These are phyloP conservation scores for Barnettozyma wickerhamii DNA, from an alignment of 805 yeast genomes.

Conservation along the genomic window DNA sequence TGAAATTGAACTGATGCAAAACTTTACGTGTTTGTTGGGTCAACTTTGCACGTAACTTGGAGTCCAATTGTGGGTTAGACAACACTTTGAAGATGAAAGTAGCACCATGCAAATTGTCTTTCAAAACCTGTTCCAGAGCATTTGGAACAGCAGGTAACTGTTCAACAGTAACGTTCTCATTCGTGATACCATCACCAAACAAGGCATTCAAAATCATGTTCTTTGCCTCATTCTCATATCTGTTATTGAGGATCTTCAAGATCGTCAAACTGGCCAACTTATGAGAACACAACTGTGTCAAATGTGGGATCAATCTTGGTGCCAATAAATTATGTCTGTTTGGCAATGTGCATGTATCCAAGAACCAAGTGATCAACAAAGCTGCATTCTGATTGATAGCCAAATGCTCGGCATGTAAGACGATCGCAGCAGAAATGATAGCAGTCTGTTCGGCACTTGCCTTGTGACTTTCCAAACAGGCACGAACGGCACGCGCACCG, in stretches of 20 bases:
- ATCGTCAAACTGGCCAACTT: constrained; percentile 83
- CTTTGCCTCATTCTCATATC: constrained; percentile 61
- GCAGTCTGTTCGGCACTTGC: constrained; percentile 64
- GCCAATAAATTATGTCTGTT: constrained; percentile 65
- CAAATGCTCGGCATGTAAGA: constrained; percentile 71
- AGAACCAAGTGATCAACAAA: constrained; percentile 85
- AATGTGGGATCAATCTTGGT: constrained; percentile 53
- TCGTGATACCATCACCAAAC: constrained; percentile 46
- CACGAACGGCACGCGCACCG: constrained; percentile 93
- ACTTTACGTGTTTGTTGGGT: constrained; percentile 58
- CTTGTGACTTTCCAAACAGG: constrained; percentile 79
- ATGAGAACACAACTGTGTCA: constrained; percentile 65
- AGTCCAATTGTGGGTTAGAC: constrained; percentile 64
- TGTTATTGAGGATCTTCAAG: constrained; percentile 67
- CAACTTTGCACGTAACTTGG: constrained; percentile 52
- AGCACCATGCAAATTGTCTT: constrained; percentile 66
- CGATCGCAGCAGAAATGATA: constrained; percentile 71
- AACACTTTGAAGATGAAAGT: constrained; percentile 76
- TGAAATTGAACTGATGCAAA: constrained; percentile 53
- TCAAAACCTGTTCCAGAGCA: constrained; percentile 53
- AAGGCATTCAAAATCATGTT: constrained; percentile 58
- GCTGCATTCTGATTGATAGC: constrained; percentile 87
- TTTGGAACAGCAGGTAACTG: constrained; percentile 35
- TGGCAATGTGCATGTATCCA: constrained; percentile 74
- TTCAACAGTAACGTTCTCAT: constrained; percentile 13